Evolutionary conservation across 345 rosid genomes (phyloP), one percentile per base, ranked within the genome.

Genomic region (Gossypium rotundifolium): DNA sequence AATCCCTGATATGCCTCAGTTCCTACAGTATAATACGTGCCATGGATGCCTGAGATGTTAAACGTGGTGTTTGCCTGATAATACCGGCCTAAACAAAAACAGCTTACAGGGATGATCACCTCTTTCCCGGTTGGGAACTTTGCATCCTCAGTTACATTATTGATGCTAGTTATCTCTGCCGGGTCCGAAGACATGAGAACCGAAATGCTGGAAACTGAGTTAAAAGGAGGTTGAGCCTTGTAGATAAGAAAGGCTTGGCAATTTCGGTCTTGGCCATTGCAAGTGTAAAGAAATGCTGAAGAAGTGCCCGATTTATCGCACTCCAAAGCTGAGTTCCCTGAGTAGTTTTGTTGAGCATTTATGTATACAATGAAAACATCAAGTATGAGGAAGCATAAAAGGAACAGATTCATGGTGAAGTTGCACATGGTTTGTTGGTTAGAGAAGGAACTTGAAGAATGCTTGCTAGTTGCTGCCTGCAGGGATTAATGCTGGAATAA

Each of bases 241-340:
- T 85, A 85, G 77, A 85, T 77, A 10, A 87, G 85, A 74, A 85
- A 87, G 48, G 88, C 79, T 29, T 33, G 67, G 79, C 87, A 87
- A 25, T 71, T 14, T 20, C 10, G 63, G 33, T 42, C 6, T 40
- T 48, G 54, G 72, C 83, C 87, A 62, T 81, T 83, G 82, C 87
- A 83, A 76, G 83, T 77, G 79, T 85, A 87, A 27, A 80, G 88
- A 79, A 80, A 78, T 12, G 75, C 79, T 16, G 80, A 44, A 48
- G 86, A 79, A 9, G 81, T 81, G 7, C 74, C 78, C 16, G 65
- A 40, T 44, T 77, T 20, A 22, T 12, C 8, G 38, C 64, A 71
- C 8, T 12, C 61, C 63, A 71, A 65, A 4, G 81, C 74, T 16
- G 82, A 75, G 55, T 45, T 74, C 23, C 73, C 81, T 0, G 83